These are phyloP conservation scores for Alloascoidea hylecoeti DNA, from an alignment of 805 yeast species.

Conservation along the genomic window DNA sequence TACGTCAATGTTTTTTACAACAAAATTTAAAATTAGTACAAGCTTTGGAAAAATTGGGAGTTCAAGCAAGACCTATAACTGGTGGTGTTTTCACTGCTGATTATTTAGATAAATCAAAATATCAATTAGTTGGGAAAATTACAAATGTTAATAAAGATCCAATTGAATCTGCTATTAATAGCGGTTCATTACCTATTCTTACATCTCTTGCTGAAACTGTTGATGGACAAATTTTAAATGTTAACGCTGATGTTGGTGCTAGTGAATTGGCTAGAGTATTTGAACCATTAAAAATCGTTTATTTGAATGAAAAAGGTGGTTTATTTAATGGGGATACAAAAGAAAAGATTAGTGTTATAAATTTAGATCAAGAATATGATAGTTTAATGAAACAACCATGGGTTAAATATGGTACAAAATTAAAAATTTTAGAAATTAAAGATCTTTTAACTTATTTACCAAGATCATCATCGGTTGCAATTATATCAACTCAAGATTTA, in stretches of 20 bases:
- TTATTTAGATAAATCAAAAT: constrained; percentile 79
- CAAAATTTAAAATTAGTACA: constrained; percentile 92
- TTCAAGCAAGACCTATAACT: constrained; percentile 95
- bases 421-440: constrained; percentile 92
- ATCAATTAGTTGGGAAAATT: constrained; percentile 86
- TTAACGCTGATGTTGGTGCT: constrained; percentile 98
- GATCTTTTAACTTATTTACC: constrained; percentile 91
- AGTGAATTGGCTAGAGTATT: constrained; percentile 94
- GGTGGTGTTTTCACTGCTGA: constrained; percentile 95
- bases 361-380: constrained; percentile 93
- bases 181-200: constrained; percentile 93
- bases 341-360: constrained; percentile 79
- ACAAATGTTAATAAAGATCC: constrained; percentile 77
- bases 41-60: constrained; percentile 92
- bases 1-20: constrained; percentile 87
- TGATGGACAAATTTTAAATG: constrained; percentile 92
- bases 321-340: constrained; percentile 85
- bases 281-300: constrained; percentile 94
- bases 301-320: constrained; percentile 96
- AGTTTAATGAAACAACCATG: constrained; percentile 83
- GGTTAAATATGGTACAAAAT: constrained; percentile 98
- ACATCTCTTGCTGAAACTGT: constrained; percentile 96
- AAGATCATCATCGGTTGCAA: constrained; percentile 94
- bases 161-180: constrained; percentile 85
- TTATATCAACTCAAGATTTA: constrained; percentile 85